Percentiles rank a stretch among this genome's conserved stretches.
These are phyloP conservation scores for Trichophyton equinum DNA, from an alignment of 2,329 filamentous ascomycete genomes.

Conservation along the genomic window DNA sequence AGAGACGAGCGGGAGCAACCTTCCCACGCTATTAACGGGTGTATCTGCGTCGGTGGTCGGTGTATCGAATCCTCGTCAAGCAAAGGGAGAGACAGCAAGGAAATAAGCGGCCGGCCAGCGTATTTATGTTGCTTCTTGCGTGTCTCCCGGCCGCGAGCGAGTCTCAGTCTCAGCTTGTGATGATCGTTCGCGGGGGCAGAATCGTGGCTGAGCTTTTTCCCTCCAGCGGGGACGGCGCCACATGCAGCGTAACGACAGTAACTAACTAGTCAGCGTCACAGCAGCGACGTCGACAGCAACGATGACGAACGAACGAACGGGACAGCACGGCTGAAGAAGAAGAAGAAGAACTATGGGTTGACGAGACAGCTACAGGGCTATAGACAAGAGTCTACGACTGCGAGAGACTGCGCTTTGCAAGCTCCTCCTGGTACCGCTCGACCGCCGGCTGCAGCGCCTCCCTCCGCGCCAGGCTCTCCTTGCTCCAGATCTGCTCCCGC, in stretches of 20 bases:
- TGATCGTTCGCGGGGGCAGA: not conserved
- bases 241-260: no score
- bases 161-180: not conserved
- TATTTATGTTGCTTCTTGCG: not conserved
- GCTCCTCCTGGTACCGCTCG: not conserved
- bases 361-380: no score
- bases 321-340: not conserved
- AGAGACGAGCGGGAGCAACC: not conserved
- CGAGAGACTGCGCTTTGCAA: not conserved
- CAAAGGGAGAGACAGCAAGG: not conserved
- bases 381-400: not conserved
- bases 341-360: not conserved
- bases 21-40: not conserved
- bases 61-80: not conserved
- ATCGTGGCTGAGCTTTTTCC: not conserved
- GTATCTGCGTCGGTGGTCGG: not conserved
- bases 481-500: constrained; percentile 22
- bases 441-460: not conserved
- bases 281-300: not conserved
- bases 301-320: not conserved
- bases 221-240: not conserved
- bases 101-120: not conserved
- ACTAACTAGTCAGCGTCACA: not conserved
- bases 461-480: constrained; percentile 23
- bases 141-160: not conserved